Percentiles rank a stretch among this genome's conserved stretches.
These are phyloP conservation scores for Saraca asoca DNA, from an alignment of 331 rosid species.

Conservation along the genomic window DNA sequence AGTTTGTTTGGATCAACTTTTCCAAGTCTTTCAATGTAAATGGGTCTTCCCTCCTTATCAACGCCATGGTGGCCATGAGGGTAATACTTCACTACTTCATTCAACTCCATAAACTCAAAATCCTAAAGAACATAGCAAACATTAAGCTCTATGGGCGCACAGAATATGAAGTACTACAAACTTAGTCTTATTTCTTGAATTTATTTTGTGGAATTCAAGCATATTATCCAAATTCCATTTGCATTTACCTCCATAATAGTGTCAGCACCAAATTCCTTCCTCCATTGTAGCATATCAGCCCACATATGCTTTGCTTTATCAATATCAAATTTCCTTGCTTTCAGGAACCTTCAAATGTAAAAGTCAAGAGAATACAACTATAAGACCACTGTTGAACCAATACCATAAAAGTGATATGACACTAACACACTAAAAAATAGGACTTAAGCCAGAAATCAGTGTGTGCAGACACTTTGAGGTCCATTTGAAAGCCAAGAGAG, in stretches of 20 bases:
- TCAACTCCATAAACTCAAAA: conserved; percentile 75
- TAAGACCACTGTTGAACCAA: not conserved
- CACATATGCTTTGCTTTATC: conserved; percentile 98
- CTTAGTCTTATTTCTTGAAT: conserved; percentile 1
- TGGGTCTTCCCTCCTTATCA: conserved; percentile 96
- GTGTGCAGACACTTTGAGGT: too few species aligned
- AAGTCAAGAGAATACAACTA: not conserved
- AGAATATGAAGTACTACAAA: not conserved
- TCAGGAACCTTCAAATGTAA: conserved; percentile 64
- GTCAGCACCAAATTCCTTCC: conserved; percentile 85
- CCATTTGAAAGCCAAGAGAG: too few species aligned
- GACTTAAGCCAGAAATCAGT: too few species aligned
- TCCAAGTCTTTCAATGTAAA: conserved; percentile 94
- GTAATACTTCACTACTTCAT: conserved; percentile 73
- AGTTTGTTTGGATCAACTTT: conserved; percentile 88
- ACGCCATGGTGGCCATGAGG: conserved; percentile 97
- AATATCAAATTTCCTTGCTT: conserved; percentile 89
- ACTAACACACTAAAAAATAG: not conserved
- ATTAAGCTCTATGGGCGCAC: not conserved
- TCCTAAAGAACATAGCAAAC: conserved; percentile 49
- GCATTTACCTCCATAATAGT: conserved; percentile 72
- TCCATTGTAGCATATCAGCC: conserved; percentile 98
- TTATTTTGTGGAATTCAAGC: not conserved
- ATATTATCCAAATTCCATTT: conserved; percentile 4
- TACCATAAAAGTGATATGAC: not conserved